These are phyloP conservation scores for Russula lepida DNA, from an alignment of 768 basidiomycete species.

Conservation along the genomic window DNA sequence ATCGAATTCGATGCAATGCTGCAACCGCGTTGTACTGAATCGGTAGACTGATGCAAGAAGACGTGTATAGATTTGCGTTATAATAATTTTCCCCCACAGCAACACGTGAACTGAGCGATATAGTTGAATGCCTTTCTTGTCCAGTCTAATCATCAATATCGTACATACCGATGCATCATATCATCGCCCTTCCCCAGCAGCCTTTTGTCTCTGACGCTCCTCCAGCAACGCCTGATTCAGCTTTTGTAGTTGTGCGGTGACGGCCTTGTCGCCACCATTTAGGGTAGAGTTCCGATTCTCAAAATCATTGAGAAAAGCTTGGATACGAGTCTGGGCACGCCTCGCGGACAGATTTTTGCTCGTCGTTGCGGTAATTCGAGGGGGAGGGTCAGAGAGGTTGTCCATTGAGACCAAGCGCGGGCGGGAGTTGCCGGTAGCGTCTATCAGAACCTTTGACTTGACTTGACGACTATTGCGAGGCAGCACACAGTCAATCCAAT, in stretches of 20 bases:
- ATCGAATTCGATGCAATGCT: neutral
- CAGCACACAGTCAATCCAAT: neutral
- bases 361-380: constrained; percentile 4
- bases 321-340: constrained; percentile 24
- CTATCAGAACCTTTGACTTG: neutral
- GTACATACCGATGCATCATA: neutral
- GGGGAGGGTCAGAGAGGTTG: constrained; percentile 23
- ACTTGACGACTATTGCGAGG: neutral
- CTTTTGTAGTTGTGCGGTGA: constrained; percentile 31
- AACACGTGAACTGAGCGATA: neutral
- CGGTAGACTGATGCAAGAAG: neutral
- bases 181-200: neutral
- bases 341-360: constrained; percentile 24
- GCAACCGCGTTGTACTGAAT: neutral
- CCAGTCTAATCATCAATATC: neutral
- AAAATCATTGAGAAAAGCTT: constrained; percentile 28
- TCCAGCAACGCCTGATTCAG: constrained; percentile 29
- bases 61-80: neutral
- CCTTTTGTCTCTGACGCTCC: constrained; percentile 20
- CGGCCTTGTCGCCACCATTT: constrained; percentile 30
- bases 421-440: constrained; percentile 6
- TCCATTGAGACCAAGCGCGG: constrained; percentile 7
- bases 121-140: neutral
- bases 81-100: neutral
- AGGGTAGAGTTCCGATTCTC: constrained; percentile 26